Base-by-base conservation (phyloP, 306 rosid genomes). In the Bauhinia variegata region DNA sequence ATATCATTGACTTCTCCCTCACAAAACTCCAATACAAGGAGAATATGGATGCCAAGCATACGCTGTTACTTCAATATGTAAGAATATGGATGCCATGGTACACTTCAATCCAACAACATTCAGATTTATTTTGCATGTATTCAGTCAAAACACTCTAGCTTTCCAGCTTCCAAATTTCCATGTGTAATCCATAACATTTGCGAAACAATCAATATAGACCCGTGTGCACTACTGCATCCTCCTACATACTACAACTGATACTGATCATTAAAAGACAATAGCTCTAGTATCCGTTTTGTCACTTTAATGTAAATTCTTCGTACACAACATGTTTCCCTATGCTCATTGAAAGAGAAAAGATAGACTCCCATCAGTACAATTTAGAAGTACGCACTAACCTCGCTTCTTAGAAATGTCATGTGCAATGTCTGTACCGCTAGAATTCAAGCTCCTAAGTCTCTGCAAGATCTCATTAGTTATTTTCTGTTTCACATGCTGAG, bases 401-500 rank as follows among this genome's bases (percentile, higher is more conserved):
- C 79, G 85, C 68, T 93, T 95, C 78, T 54, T 66, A 68, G 80
- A 77, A 65, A 65, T 60, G 70, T 71, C 28, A 36, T 53, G 68
- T 23, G 80, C 65, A 16, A 47, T 14, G 56, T 65, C 65, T 15
- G 43, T 73, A 10, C 79, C 78, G 57, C 70, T 77, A 48, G 66
- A 67, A 76, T 81, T 81, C 88, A 80, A 80, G 72, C 63, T 74
- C 81, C 67, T 86, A 60, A 93, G 71, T 79, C 78, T 84, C 57
- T 67, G 72, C 80, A 88, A 56, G 32, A 89, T 73, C 69, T 89
- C 99, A 37, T 88, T 86, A 6, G 80, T 59, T 54, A 93, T 68
- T 70, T 78, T 86, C 85, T 76, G 86, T 70, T 86, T 90, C 86
- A 93, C 70, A 55, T 87, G 84, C 62, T 51, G 76, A 17, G 96